Base-by-base conservation (phyloP, 2,329 filamentous ascomycete genomes). In the Talaromyces amestolkiae region DNA sequence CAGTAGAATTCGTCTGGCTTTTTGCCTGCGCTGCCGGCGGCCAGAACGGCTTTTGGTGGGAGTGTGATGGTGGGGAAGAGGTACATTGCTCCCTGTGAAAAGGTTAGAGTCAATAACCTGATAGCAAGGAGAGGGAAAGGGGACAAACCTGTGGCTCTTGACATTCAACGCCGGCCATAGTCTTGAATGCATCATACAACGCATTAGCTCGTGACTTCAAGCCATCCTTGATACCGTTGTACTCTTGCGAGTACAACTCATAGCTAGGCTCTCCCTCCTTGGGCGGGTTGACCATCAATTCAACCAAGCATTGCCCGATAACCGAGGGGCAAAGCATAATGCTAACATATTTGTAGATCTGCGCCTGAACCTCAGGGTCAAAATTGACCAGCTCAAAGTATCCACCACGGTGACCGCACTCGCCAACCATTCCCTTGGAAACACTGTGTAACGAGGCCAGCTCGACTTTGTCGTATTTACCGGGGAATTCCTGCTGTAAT, bases 311-410 rank as follows among this genome's bases (percentile, higher is more conserved):
- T 84, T 99, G 95, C 67, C 93, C 94, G 70, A 97, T 87, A 72
- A 99, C 95, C 31, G 95, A 94, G 60, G 95, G 90, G 81, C 95
- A 99, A 70, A 99, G 89, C 82, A 91, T 94, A 82, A 99, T 98
- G 77, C 91, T 95, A 75, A 98, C 91, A 78, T 97, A 97, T 83
- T 99, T 99, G 88, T 98, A 98, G 79, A 99, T 93, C 83, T 98
- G 90, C 70, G 90, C 91, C 75, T 91, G 89, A 70, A 99, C 95
- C 74, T 91, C 85, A 11, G 87, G 81, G 76, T 96, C 88, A 78
- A 99, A 97, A 71, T 92, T 92, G 66, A 93, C 87, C 65, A 99
- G 88, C 84, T 99, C 95, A 76, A 98, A 98, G 85, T 96, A 99
- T 63, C 95, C 95, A 72, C 94, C 95, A 69, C 95, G 91, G 83